Conservation (phyloP, 208 protist species). For the Leptomonas seymouri region DNA sequence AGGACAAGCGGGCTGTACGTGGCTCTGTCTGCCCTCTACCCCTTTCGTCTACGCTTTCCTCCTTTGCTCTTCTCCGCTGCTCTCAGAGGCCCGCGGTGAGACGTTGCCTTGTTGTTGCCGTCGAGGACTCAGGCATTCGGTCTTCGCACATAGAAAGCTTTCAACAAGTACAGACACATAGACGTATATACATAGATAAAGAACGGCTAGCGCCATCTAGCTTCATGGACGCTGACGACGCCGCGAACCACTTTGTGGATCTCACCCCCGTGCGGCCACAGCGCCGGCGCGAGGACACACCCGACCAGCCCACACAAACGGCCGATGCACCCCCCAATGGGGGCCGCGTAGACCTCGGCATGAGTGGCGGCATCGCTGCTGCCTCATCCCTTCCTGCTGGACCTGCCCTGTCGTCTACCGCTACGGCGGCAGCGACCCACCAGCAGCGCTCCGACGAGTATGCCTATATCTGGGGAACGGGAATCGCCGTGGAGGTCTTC, state of each 20-base stretch:
- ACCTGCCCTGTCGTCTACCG: not conserved
- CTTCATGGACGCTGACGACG: slow-evolving; percentile 46
- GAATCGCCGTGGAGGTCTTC: slow-evolving; percentile 88
- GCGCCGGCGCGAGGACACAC: slow-evolving; percentile 26
- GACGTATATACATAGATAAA: too few species aligned
- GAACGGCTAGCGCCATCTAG: too few species aligned
- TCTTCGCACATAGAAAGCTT: too few species aligned
- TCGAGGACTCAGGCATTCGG: too few species aligned
- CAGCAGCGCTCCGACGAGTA: slow-evolving; percentile 67
- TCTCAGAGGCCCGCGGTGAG: too few species aligned
- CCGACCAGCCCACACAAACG: slow-evolving; percentile 2
- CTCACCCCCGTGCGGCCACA: slow-evolving; percentile 60
- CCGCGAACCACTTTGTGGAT: slow-evolving; percentile 36
- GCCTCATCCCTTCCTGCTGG: not conserved
- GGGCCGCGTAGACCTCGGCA: too few species aligned
- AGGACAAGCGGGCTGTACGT: too few species aligned
- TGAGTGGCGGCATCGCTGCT: not conserved
- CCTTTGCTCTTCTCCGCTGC: too few species aligned
- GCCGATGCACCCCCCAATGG: not conserved
- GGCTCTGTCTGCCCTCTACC: too few species aligned
- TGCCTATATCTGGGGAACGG: slow-evolving; percentile 91
- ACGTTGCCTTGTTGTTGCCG: too few species aligned
- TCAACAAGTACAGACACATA: too few species aligned
- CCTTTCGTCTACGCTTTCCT: too few species aligned
- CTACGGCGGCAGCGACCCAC: slow-evolving; percentile 6